Percentiles rank a stretch among this genome's conserved stretches.
These are phyloP conservation scores for Pseudoperonospora humuli DNA, from an alignment of 352 stramenopile species.

Conservation along the genomic window DNA sequence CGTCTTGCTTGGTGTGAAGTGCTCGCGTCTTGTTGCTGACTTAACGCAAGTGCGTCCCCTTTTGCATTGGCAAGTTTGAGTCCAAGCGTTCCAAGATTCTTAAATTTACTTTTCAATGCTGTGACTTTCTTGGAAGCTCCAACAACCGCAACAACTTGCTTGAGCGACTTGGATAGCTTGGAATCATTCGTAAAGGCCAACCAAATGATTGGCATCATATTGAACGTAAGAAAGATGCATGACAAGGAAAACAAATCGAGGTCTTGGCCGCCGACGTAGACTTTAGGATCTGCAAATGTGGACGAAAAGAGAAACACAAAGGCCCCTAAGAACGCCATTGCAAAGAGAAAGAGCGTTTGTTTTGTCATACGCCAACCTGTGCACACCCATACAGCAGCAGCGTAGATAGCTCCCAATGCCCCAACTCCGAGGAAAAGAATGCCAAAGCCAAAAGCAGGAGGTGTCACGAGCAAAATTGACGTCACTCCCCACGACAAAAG, in stretches of 20 bases:
- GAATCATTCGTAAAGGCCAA: conserved; percentile 86
- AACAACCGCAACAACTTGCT: conserved; percentile 70
- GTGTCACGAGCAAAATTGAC: conserved; percentile 56
- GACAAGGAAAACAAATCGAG: conserved; percentile 78
- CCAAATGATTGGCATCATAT: conserved; percentile 88
- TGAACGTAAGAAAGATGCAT: conserved; percentile 73
- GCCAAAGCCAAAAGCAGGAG: conserved; percentile 67
- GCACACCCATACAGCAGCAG: conserved; percentile 42
- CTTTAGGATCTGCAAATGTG: conserved; percentile 69
- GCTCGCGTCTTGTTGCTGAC: conserved; percentile 5
- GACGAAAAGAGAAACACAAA: conserved; percentile 78
- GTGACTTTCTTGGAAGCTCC: conserved; percentile 71
- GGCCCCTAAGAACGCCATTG: conserved; percentile 39
- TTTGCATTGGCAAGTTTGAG: conserved; percentile 66
- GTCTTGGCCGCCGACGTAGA: conserved; percentile 55
- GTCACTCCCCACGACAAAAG: conserved; percentile 71
- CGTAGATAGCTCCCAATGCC: conserved; percentile 36
- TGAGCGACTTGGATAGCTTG: conserved; percentile 77
- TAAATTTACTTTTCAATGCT: conserved; percentile 72
- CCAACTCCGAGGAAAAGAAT: conserved; percentile 68
- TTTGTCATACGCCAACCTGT: conserved; percentile 82
- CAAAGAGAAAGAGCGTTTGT: conserved; percentile 43
- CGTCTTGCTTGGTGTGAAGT: conserved; percentile 4
- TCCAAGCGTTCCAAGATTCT: conserved; percentile 67
- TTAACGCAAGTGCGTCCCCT: conserved; percentile 6